Conservation (phyloP, 257 asterid genomes). For the Primulina tabacum region DNA sequence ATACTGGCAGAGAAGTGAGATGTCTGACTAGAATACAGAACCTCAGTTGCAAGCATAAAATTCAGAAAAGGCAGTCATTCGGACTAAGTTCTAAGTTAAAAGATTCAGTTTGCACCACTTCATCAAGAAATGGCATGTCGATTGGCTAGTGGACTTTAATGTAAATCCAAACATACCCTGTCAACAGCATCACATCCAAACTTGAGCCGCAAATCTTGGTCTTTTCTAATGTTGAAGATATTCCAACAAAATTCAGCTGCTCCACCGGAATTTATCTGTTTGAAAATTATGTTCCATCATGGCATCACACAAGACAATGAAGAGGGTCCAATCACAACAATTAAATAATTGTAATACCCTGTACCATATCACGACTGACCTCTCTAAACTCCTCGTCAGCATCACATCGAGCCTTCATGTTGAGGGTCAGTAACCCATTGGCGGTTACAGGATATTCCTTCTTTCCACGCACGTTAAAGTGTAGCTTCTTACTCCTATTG, state of each 20-base stretch:
- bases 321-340: not conserved
- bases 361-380: slow-evolving; percentile 33
- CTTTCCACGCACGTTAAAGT: slow-evolving; percentile 60
- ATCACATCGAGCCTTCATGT: slow-evolving; percentile 59
- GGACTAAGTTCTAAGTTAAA: not conserved
- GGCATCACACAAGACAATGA: not conserved
- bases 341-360: not conserved
- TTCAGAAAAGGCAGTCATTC: not conserved
- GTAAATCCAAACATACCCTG: slow-evolving; percentile 44
- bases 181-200: slow-evolving; percentile 68
- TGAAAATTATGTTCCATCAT: not conserved
- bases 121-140: not conserved
- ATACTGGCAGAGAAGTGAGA: not conserved
- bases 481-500: slow-evolving; percentile 47
- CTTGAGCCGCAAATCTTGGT: slow-evolving; percentile 77
- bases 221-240: slow-evolving; percentile 56
- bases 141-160: not conserved
- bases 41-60: not conserved
- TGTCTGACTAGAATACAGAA: not conserved
- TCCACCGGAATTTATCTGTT: slow-evolving; percentile 59
- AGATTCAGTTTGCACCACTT: not conserved
- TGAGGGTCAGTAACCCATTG: slow-evolving; percentile 50
- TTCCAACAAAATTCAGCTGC: slow-evolving; percentile 75
- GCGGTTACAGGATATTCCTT: slow-evolving; percentile 60
- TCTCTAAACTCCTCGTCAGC: slow-evolving; percentile 54